Conservation (phyloP, 257 asterid genomes). For the Solanum sitiens region DNA sequence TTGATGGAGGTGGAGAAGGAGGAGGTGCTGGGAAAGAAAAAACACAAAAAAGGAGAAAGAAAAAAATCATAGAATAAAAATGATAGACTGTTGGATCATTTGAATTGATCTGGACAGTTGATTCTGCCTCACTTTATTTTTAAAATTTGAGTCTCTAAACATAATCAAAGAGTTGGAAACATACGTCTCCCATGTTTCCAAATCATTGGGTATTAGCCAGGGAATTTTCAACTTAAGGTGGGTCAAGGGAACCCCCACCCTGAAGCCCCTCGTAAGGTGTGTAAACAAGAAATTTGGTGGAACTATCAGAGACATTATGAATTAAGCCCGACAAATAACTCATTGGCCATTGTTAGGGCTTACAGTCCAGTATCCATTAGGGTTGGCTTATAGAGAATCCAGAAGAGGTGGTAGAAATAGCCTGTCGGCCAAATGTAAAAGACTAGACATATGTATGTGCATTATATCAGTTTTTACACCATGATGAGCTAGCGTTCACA, state of each 20-base stretch:
- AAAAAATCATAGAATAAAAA: neutral
- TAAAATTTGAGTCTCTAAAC: neutral
- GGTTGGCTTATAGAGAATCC: neutral
- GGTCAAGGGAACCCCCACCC: neutral
- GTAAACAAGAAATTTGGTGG: neutral
- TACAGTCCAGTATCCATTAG: neutral
- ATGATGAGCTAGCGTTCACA: neutral
- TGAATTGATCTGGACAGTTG: neutral
- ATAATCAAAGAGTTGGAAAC: neutral
- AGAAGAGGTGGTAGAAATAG: neutral
- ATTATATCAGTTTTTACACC: neutral
- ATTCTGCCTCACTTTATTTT: neutral
- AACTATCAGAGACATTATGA: neutral
- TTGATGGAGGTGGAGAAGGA: neutral
- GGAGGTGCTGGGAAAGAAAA: neutral
- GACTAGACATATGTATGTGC: neutral
- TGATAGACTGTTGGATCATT: neutral
- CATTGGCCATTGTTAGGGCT: neutral
- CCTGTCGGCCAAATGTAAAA: neutral
- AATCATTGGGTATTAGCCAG: neutral
- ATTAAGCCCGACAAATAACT: neutral
- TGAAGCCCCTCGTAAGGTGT: neutral
- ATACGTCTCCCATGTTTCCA: neutral
- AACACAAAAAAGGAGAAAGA: neutral
- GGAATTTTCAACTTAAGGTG: neutral